These are phyloP conservation scores for Mucor saturninus DNA, from an alignment of 371 early-diverging fungal genomes.

Conservation along the genomic window DNA sequence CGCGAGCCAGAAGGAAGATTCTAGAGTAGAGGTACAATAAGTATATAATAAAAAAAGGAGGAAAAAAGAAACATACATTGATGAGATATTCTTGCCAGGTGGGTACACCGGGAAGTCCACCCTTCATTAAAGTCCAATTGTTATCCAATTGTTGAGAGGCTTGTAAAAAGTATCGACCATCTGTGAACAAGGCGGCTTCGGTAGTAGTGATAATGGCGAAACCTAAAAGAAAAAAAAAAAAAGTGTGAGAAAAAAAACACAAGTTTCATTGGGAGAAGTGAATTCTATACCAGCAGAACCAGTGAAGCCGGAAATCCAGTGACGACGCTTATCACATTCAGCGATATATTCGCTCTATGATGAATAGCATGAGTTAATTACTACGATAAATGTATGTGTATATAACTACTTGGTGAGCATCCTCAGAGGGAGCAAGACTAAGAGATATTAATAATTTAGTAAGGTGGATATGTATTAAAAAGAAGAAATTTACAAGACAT, in stretches of 20 bases:
- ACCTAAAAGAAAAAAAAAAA: conserved; percentile 40
- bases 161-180: conserved; percentile 98
- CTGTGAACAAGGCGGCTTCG: conserved; percentile 91
- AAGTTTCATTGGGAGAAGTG: conserved; percentile 4
- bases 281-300: conserved; percentile 88
- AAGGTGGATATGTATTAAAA: neutral
- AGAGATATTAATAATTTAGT: conserved; percentile 1
- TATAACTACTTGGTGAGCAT: conserved; percentile 86
- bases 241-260: neutral
- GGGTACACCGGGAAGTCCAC: conserved; percentile 86
- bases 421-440: conserved; percentile 92
- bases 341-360: conserved; percentile 96
- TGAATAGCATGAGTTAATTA: neutral
- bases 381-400: no score
- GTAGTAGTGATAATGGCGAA: conserved; percentile 77
- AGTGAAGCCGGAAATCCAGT: conserved; percentile 96
- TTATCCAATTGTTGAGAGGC: conserved; percentile 91
- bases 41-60: neutral
- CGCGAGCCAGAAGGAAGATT: conserved; percentile 68
- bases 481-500: conserved; percentile 70
- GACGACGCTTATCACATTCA: conserved; percentile 89
- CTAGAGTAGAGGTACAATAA: conserved; percentile 21
- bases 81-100: conserved; percentile 85
- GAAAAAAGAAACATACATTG: conserved; percentile 43
- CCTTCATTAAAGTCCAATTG: conserved; percentile 94